Conservation (phyloP, 1,139 yeast genomes). For the Diutina neorugosa region DNA sequence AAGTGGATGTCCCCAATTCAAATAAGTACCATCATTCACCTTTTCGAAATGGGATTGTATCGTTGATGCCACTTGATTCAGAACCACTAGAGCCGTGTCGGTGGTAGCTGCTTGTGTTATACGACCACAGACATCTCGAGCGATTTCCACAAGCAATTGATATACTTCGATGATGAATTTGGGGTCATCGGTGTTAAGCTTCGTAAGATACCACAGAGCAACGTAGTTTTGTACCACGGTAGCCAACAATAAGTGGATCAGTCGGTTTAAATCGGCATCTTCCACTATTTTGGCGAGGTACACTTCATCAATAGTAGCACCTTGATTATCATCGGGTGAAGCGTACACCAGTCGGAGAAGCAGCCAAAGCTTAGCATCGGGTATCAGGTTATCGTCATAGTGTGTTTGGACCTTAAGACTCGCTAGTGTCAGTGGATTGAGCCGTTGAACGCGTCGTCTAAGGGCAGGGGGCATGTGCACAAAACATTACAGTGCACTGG, state of each 20-base stretch:
- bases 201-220: conserved; percentile 27
- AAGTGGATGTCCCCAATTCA: neutral
- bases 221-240: conserved; percentile 23
- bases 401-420: neutral
- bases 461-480: neutral
- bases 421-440: neutral
- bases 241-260: conserved; percentile 26
- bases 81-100: conserved; percentile 3
- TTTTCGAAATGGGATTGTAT: conserved; percentile 5
- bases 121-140: neutral
- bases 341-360: neutral
- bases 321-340: neutral
- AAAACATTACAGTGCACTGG: neutral
- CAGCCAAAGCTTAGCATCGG: neutral
- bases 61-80: conserved; percentile 11
- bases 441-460: neutral
- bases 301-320: too few species aligned
- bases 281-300: neutral
- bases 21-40: conserved; percentile 5
- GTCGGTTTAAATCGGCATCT: conserved; percentile 16
- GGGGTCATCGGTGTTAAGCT: conserved; percentile 26
- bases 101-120: conserved; percentile 10
- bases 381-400: neutral
- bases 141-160: conserved; percentile 4
- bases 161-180: conserved; percentile 24